Conservation (phyloP, 2,329 filamentous ascomycete genomes). For the Aaosphaeria arxii region DNA sequence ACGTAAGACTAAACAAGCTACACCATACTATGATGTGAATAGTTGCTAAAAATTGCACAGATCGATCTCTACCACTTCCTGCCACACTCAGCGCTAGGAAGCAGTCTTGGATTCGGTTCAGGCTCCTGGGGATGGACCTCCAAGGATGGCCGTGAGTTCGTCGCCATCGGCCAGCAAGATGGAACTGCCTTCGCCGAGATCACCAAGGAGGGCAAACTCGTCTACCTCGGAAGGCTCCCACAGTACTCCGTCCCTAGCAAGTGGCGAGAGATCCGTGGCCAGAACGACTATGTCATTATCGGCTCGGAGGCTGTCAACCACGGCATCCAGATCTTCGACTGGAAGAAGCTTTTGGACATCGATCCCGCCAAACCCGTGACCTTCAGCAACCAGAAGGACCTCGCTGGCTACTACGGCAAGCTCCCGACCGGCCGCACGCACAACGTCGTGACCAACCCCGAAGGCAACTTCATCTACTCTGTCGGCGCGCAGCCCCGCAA, state of each 20-base stretch:
- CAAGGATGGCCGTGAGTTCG: conserved; percentile 52
- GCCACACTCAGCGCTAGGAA: conserved; percentile 53
- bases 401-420: conserved; percentile 31
- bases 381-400: conserved; percentile 31
- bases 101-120: conserved; percentile 41
- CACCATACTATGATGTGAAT: neutral
- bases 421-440: conserved; percentile 36
- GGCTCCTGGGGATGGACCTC: conserved; percentile 56
- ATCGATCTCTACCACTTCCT: conserved; percentile 58
- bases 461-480: conserved; percentile 37
- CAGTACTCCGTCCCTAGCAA: conserved; percentile 45
- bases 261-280: conserved; percentile 53
- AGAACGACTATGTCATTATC: conserved; percentile 45
- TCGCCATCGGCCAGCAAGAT: conserved; percentile 54
- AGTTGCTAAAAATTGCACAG: conserved; percentile 14
- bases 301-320: conserved; percentile 44
- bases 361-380: conserved; percentile 33
- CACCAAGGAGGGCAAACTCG: conserved; percentile 47
- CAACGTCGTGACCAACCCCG: conserved; percentile 38
- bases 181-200: conserved; percentile 56
- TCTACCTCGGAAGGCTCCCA: conserved; percentile 54
- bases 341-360: conserved; percentile 46
- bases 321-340: conserved; percentile 62
- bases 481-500: conserved; percentile 34
- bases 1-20: conserved; percentile 19